phyloP scores from a whole-genome alignment of 495 filamentous ascomycete genomes.

The Penicillium waksmanii region DNA sequence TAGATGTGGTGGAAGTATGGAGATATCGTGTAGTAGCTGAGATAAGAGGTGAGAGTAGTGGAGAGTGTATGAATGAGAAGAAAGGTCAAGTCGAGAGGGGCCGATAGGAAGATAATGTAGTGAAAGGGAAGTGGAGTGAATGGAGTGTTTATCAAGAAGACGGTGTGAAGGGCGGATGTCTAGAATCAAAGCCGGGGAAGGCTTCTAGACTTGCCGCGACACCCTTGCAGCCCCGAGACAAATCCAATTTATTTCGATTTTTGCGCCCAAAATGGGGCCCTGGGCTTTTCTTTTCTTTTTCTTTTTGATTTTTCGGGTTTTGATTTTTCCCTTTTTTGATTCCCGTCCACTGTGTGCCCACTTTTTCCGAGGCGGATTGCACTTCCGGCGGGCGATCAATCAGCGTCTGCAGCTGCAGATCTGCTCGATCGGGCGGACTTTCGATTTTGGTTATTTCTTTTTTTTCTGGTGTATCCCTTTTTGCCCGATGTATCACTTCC shows the following conservation, averaged over 20 bases:
- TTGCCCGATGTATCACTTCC: slow-evolving; percentile 17
- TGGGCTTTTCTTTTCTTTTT: neutral
- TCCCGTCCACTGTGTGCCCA: neutral
- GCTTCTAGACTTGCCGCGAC: slow-evolving; percentile 35
- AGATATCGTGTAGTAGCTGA: slow-evolving; percentile 5
- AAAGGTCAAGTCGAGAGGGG: neutral
- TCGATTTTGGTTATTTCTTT: neutral
- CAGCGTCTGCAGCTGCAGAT: slow-evolving; percentile 12
- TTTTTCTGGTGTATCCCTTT: neutral
- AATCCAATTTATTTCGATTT: slow-evolving; percentile 12
- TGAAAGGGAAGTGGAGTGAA: slow-evolving; percentile 4
- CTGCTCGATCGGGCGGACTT: slow-evolving; percentile 10
- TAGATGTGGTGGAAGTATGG: neutral
- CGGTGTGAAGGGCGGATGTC: slow-evolving; percentile 18
- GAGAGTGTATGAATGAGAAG: slow-evolving; percentile 7
- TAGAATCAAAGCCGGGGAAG: slow-evolving; percentile 34
- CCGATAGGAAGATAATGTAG: neutral
- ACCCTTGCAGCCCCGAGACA: slow-evolving; percentile 35
- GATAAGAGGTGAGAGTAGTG: slow-evolving; percentile 8
- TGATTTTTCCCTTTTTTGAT: neutral
- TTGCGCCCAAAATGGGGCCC: slow-evolving; percentile 2
- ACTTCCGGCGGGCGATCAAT: slow-evolving; percentile 29
- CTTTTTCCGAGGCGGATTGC: slow-evolving; percentile 17
- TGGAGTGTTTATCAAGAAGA: slow-evolving; percentile 24
- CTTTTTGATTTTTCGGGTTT: neutral